These are phyloP conservation scores for Lichtheimia hyalospora DNA, from an alignment of 371 early-diverging fungal genomes.

Conservation along the genomic window DNA sequence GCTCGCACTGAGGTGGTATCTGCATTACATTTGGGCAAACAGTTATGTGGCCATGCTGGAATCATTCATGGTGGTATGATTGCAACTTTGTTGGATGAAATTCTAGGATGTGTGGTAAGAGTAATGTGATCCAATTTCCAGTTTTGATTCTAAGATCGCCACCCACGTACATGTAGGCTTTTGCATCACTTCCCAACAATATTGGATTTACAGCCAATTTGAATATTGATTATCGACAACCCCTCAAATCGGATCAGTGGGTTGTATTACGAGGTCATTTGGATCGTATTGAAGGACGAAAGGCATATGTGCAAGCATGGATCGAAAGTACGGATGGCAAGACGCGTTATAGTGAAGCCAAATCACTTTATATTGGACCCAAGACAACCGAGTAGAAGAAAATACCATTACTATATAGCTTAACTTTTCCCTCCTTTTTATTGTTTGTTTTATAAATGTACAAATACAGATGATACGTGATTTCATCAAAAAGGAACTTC, in stretches of 20 bases:
- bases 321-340: conserved; percentile 51
- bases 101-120: conserved; percentile 51
- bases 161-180: conserved; percentile 27
- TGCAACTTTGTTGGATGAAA: conserved; percentile 72
- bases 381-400: conserved; percentile 4
- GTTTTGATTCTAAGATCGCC: no score
- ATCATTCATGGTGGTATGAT: conserved; percentile 72
- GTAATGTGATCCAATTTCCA: conserved; percentile 4
- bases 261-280: conserved; percentile 54
- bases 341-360: conserved; percentile 33
- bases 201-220: conserved; percentile 80
- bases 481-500: no score
- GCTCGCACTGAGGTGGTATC: conserved; percentile 28
- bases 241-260: conserved; percentile 63
- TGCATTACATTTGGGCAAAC: conserved; percentile 40
- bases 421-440: no score
- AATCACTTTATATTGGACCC: conserved; percentile 32
- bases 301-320: conserved; percentile 67
- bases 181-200: conserved; percentile 61
- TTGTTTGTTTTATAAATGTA: no score
- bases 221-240: conserved; percentile 68
- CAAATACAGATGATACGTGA: no score
- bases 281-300: conserved; percentile 65
- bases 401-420: not conserved
- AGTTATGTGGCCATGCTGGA: conserved; percentile 60